Conservation (phyloP, 768 basidiomycete genomes). For the Hebeloma cylindrosporum region DNA sequence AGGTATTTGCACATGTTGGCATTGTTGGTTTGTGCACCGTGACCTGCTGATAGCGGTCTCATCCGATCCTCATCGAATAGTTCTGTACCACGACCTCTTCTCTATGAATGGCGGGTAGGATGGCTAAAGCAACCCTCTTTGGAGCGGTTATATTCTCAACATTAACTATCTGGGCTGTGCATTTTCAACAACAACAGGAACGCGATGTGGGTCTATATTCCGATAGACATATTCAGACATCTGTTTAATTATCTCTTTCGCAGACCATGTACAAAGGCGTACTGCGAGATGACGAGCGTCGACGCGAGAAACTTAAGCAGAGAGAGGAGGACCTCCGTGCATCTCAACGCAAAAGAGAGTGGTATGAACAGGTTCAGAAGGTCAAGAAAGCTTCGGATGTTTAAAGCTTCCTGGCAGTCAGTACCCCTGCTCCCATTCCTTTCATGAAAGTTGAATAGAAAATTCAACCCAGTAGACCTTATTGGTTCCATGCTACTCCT, state of each 20-base stretch:
- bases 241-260: slow-evolving; percentile 9
- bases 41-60: not conserved
- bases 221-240: not conserved
- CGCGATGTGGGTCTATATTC: slow-evolving; percentile 53
- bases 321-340: slow-evolving; percentile 61
- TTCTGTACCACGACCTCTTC: no score
- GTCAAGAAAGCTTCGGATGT: slow-evolving; percentile 24
- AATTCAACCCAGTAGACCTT: no score
- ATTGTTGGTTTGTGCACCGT: slow-evolving; percentile 24
- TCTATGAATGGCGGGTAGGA: slow-evolving; percentile 52
- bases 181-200: slow-evolving; percentile 82
- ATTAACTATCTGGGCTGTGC: slow-evolving; percentile 85
- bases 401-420: no score
- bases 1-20: slow-evolving; percentile 44
- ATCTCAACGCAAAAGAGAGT: slow-evolving; percentile 61
- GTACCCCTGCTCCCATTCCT: no score
- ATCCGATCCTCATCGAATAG: no score
- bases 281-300: slow-evolving; percentile 81
- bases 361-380: slow-evolving; percentile 57
- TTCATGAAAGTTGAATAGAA: no score
- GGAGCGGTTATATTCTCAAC: slow-evolving; percentile 62
- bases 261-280: slow-evolving; percentile 94
- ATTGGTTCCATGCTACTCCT: no score
- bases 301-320: slow-evolving; percentile 67
- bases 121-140: slow-evolving; percentile 74